Evolutionary conservation across 2,329 filamentous ascomycete genomes (phyloP), one percentile per base, ranked within the genome.

Genomic region (Neodidymelliopsis sp.): DNA sequence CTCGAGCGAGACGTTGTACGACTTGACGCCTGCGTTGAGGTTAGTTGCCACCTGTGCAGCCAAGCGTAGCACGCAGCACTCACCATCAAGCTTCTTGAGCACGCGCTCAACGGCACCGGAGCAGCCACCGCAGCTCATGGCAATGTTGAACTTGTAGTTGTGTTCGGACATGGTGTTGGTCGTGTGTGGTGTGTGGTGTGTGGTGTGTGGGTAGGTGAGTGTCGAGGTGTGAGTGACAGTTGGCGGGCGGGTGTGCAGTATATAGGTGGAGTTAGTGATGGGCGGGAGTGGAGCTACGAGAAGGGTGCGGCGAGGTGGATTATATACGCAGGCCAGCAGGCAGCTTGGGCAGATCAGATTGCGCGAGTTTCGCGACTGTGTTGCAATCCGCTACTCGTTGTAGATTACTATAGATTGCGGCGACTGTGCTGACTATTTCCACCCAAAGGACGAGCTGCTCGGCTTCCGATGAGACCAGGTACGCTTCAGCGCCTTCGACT

Each of bases 111-210:
- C 83, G 61, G 94, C 94, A 68, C 92, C 91, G 34, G 92, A 97
- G 86, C 94, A 99, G 74, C 94, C 94, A 72, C 90, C 85, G 79
- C 94, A 99, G 81, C 81, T 89, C 94, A 99, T 99, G 76, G 80
- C 82, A 74, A 97, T 85, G 76, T 92, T 87, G 82, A 97, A 97
- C 75, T 94, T 90, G 88, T 97, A 97, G 63, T 85, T 90, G 81
- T 96, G 91, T 24, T 50, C 47, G 52, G 71, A 63, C 89, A 92
- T 91, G 66, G 61, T 80, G 69, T 38, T 39, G 46, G 34, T 41
- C 40, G 36, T 36, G n/a, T 29, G 46, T 41, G 27, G 10, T 31
- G 23, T 28, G 25, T 44, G 39, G n/a, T 29, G 46, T 41, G 27
- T 9, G 27, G 23, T 28, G 25, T 44, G 39, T 41, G 39, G 15